These are phyloP conservation scores for Solanum hybrid DNA, from an alignment of 305 asterid species.

Conservation along the genomic window DNA sequence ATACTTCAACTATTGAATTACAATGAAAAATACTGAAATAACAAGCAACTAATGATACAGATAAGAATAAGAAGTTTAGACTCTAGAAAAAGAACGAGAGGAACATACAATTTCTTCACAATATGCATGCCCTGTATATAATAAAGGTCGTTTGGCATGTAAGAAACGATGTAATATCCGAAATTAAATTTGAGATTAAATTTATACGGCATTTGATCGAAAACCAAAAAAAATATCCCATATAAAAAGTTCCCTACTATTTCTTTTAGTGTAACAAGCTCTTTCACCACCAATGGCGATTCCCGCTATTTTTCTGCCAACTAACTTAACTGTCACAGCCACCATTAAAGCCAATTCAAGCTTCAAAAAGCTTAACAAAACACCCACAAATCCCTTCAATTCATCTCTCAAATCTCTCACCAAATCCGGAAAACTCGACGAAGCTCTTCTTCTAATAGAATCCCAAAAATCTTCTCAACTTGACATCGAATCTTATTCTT, in stretches of 20 bases:
- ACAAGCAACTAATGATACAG: no score
- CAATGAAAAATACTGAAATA: no score
- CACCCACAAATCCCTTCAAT: conserved; percentile 8
- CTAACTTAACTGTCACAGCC: conserved; percentile 18
- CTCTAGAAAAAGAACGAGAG: neutral
- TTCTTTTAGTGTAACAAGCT: neutral
- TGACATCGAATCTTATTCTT: conserved; percentile 19
- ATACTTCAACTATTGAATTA: no score
- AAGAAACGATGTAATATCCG: fast-evolving
- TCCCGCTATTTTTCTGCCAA: conserved; percentile 23
- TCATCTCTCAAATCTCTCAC: conserved; percentile 29
- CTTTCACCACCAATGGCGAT: conserved; percentile 11
- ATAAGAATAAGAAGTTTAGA: no score
- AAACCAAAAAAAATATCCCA: neutral
- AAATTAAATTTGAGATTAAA: neutral
- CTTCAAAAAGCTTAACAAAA: conserved; percentile 8
- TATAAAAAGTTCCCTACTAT: neutral
- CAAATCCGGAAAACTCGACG: conserved; percentile 34
- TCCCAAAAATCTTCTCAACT: conserved; percentile 10
- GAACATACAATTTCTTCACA: neutral
- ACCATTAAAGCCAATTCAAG: conserved; percentile 22
- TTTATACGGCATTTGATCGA: neutral
- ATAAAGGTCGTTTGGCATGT: neutral
- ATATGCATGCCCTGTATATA: neutral
- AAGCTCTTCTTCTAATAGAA: conserved; percentile 30